Percentiles rank a stretch among this genome's conserved stretches.
These are phyloP conservation scores for Mucuna pruriens DNA, from an alignment of 306 rosid genomes.

Conservation along the genomic window DNA sequence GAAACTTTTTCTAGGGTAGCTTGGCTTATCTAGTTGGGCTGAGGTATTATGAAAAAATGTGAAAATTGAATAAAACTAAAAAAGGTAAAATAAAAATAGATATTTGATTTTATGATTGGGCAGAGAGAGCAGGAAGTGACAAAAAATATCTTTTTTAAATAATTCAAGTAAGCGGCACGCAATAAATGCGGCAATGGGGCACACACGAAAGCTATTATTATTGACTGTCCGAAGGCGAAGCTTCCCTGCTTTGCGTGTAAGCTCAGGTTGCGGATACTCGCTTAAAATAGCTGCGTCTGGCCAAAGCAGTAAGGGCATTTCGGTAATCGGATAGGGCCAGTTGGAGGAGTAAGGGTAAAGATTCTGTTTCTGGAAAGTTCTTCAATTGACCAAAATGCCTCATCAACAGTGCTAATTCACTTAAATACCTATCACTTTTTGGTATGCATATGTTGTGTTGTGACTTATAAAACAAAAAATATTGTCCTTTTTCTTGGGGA, in stretches of 20 bases:
- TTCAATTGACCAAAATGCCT: slow-evolving; percentile 52
- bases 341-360: slow-evolving; percentile 30
- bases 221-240: slow-evolving; percentile 32
- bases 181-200: slow-evolving; percentile 41
- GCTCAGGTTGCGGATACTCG: slow-evolving; percentile 33
- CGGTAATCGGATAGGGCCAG: neutral
- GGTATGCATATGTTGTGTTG: slow-evolving; percentile 36
- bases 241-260: slow-evolving; percentile 60
- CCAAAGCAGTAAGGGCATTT: slow-evolving; percentile 32
- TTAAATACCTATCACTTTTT: slow-evolving; percentile 36
- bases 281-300: neutral
- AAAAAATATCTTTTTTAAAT: slow-evolving; percentile 41
- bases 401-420: slow-evolving; percentile 39
- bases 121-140: slow-evolving; percentile 46
- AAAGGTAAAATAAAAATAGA: neutral
- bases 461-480: neutral
- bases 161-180: slow-evolving; percentile 35
- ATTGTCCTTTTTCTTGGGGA: slow-evolving; percentile 48
- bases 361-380: slow-evolving; percentile 50
- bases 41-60: neutral
- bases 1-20: neutral
- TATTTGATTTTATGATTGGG: neutral
- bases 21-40: neutral
- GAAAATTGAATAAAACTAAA: neutral
- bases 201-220: slow-evolving; percentile 46